Evolutionary conservation across 495 filamentous ascomycete species (phyloP), one percentile per base, ranked within the genome.

Genomic region (Lepraria neglecta): DNA sequence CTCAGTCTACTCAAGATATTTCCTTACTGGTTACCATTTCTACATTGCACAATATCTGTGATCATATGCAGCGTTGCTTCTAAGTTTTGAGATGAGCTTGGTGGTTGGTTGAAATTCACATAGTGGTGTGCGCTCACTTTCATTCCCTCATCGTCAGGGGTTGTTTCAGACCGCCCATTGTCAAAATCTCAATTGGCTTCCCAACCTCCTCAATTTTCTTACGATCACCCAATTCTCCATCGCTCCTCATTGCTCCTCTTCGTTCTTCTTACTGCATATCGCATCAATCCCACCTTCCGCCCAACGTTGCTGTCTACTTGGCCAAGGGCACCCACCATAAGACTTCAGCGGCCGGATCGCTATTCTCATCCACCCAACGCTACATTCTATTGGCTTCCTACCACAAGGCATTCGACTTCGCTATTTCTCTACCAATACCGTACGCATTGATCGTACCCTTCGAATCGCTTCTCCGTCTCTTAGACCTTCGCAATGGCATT

Each of bases 141-240:
- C 47, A 45, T 43, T 60, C 11, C 27, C 17, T 45, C 46, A 59
- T 17, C 12, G 15, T 53, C 51, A 51, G 38, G 33, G 58, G 46
- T 52, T 42, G 21, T 45, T 52, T 28, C 24, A 51, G 38, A 42
- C 51, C 40, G 38, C 10, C 27, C 45, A 46, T 44, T 60, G 9
- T 60, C 38, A 12, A 14, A 15, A n/a, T 42, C 21, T 28, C 33
- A 33, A 14, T 15, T 28, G 28, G 51, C 40, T 30, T 38, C 31
- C 58, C 58, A 45, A 33, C 58, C 48, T 52, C 48, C 56, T 21
- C 48, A 40, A 30, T 52, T 19, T 53, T n/a, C 47, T 33, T 48
- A n/a, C 47, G 19, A 12, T 43, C 46, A 60, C 46, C 10, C 5
- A 7, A 12, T 33, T 19, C 6, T 3, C 35, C 43, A 38, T 56